Conservation (phyloP, 2,329 filamentous ascomycete genomes). For the Dothistroma pini region DNA sequence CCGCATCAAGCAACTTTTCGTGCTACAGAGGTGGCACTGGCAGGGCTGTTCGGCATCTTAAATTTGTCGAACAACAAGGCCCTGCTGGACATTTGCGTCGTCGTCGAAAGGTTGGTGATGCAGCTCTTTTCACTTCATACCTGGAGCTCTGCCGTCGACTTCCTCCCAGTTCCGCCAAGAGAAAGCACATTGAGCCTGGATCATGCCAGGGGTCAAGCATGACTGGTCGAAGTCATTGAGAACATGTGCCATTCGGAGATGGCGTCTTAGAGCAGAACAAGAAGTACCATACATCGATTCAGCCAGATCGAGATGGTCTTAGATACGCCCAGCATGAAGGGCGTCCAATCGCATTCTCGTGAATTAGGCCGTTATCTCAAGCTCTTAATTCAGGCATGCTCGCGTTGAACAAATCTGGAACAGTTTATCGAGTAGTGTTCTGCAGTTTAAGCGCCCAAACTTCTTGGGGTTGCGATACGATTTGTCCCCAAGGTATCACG, state of each 20-base stretch:
- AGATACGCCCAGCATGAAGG: too few relatives aligned
- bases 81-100: conserved; percentile 59
- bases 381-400: too few relatives aligned
- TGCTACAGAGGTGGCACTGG: conserved; percentile 66
- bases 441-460: too few relatives aligned
- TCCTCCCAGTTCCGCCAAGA: conserved; percentile 58
- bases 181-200: neutral
- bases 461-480: too few relatives aligned
- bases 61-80: conserved; percentile 27
- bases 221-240: conserved; percentile 4
- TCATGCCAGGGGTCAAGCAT: neutral
- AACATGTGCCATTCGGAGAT: conserved; percentile 4
- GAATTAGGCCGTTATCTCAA: too few relatives aligned
- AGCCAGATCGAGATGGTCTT: too few relatives aligned
- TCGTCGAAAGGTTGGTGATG: conserved; percentile 73
- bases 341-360: too few relatives aligned
- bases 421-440: too few relatives aligned
- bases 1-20: conserved; percentile 80
- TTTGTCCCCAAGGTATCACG: too few relatives aligned
- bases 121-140: conserved; percentile 84
- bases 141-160: conserved; percentile 72
- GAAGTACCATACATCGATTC: too few relatives aligned
- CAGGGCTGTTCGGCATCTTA: conserved; percentile 55
- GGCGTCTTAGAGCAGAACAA: neutral
- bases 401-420: too few relatives aligned